Percentiles rank a stretch among this genome's conserved stretches.
Conservation (phyloP, 2,329 filamentous ascomycete genomes). For the Dothideomycetidae sp. region DNA sequence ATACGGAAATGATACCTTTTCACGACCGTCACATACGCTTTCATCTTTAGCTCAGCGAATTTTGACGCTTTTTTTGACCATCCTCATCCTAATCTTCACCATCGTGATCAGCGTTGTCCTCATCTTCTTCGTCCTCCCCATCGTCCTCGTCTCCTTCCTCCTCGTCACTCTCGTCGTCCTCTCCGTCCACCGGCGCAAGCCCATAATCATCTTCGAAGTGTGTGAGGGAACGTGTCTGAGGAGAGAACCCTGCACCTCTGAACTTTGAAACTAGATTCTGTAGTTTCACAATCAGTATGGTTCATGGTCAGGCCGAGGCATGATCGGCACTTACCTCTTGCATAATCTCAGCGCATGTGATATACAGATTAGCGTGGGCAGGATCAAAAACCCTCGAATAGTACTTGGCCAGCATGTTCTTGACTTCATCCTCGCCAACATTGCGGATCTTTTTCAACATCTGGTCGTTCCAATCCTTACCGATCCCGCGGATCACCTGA, state of each 20-base stretch:
- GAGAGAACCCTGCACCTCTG: conserved; percentile 61
- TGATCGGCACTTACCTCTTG: conserved; percentile 51
- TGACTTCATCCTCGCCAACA: conserved; percentile 65
- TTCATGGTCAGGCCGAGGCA: conserved; percentile 13
- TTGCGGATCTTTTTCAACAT: conserved; percentile 63
- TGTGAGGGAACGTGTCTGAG: conserved; percentile 56
- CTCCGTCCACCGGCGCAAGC: conserved; percentile 47
- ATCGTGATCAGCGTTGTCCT: conserved; percentile 36
- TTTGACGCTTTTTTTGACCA: too few relatives aligned
- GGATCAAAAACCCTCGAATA: conserved; percentile 70
- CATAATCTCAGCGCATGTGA: conserved; percentile 79
- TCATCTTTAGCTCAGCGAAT: too few relatives aligned
- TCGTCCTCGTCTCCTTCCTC: conserved; percentile 43
- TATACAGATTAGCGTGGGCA: conserved; percentile 65
- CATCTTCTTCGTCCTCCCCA: conserved; percentile 34
- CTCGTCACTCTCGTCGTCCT: conserved; percentile 44
- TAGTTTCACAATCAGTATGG: conserved; percentile 12
- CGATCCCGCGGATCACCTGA: conserved; percentile 62
- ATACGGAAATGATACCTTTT: too few relatives aligned
- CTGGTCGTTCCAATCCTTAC: conserved; percentile 61
- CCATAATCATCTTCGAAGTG: conserved; percentile 88
- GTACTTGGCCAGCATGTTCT: conserved; percentile 55
- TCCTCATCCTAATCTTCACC: conserved; percentile 11
- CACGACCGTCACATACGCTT: too few relatives aligned
- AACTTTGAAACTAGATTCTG: conserved; percentile 67